These are phyloP conservation scores for Pisolithus thermaeus DNA, from an alignment of 1,284 basidiomycete genomes.

Conservation along the genomic window DNA sequence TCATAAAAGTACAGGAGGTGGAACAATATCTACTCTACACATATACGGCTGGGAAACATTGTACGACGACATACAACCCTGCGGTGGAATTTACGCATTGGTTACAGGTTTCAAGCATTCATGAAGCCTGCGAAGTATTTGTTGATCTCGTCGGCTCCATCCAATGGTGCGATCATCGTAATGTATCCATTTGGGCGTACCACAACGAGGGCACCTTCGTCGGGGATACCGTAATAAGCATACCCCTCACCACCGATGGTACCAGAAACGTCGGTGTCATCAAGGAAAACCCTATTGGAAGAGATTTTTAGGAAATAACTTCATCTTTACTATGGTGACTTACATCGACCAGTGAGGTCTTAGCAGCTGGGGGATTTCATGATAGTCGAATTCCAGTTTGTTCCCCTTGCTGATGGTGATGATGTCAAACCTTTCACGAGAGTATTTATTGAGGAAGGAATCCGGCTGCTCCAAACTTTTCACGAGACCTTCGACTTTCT, in stretches of 20 bases:
- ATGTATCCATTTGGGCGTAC: conserved; percentile 76
- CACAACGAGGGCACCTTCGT: conserved; percentile 55
- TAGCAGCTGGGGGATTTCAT: conserved; percentile 44
- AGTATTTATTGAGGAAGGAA: conserved; percentile 35
- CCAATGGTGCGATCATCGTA: conserved; percentile 49
- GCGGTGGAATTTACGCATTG: too few species aligned
- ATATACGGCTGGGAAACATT: background rate
- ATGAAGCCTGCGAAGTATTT: conserved; percentile 46
- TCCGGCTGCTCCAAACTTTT: conserved; percentile 35
- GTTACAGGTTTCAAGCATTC: conserved; percentile 7
- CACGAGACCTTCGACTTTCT: conserved; percentile 39
- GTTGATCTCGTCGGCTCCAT: conserved; percentile 39
- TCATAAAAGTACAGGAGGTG: too few species aligned
- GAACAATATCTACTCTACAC: too few species aligned
- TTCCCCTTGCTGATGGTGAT: conserved; percentile 44
- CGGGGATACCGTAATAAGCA: conserved; percentile 49
- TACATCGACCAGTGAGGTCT: conserved; percentile 67
- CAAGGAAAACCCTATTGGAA: conserved; percentile 40
- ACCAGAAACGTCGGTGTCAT: conserved; percentile 37
- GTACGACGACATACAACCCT: background rate
- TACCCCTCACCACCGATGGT: conserved; percentile 42
- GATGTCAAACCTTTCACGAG: conserved; percentile 44
- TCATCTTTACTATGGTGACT: conserved; percentile 4
- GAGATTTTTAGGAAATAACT: background rate
- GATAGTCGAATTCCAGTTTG: conserved; percentile 43